These are phyloP conservation scores for Phlebiopsis flavidoalba DNA, from an alignment of 768 basidiomycete species.

Conservation along the genomic window DNA sequence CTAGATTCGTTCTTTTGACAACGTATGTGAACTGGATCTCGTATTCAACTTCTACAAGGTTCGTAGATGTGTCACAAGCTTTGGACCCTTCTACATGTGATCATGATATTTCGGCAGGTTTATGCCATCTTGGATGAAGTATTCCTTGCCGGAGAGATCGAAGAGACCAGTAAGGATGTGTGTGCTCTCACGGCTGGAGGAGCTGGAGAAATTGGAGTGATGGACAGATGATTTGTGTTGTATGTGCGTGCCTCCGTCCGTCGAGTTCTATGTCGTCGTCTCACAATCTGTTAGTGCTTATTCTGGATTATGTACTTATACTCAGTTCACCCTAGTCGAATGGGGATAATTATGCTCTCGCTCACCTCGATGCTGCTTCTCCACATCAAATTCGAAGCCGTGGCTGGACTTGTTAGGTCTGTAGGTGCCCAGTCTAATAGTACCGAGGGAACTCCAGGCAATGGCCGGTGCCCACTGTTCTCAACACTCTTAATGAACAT, in stretches of 20 bases:
- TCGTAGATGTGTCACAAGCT: slow-evolving; percentile 3
- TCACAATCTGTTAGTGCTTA: neutral
- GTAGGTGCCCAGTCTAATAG: neutral
- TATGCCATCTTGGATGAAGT: slow-evolving; percentile 98
- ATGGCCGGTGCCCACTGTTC: neutral
- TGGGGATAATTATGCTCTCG: neutral
- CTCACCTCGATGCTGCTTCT: neutral
- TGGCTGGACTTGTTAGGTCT: neutral
- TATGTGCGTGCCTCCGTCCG: neutral
- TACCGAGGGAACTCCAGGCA: neutral
- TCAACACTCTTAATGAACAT: neutral
- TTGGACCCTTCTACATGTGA: neutral
- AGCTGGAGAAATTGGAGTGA: slow-evolving; percentile 88
- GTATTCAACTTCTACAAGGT: slow-evolving; percentile 99
- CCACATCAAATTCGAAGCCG: neutral
- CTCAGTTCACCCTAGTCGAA: neutral
- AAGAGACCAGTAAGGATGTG: slow-evolving; percentile 97
- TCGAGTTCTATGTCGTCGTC: neutral
- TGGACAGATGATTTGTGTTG: neutral
- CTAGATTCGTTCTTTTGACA: slow-evolving; percentile 97
- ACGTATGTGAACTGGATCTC: slow-evolving; percentile 95
- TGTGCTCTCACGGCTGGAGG: slow-evolving; percentile 86
- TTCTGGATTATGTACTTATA: neutral
- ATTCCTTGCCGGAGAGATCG: slow-evolving; percentile 96
- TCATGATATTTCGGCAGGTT: slow-evolving; percentile 46